phyloP scores from a whole-genome alignment of 371 early-diverging fungal species.

The Lichtheimia corymbifera region DNA sequence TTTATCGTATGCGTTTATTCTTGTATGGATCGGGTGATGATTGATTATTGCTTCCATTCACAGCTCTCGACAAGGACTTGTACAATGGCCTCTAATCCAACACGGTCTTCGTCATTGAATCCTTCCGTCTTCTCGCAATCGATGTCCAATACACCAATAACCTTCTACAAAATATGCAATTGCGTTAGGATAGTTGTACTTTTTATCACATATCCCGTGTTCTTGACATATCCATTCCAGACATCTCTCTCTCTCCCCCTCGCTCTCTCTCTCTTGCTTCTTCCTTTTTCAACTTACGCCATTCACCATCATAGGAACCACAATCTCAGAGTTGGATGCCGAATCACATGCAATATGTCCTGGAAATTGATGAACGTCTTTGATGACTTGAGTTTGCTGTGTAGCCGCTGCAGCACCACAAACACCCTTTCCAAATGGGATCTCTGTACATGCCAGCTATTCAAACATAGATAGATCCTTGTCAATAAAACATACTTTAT shows the following conservation, averaged over 20 bases:
- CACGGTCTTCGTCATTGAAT: slow-evolving; percentile 75
- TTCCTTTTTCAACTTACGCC: slow-evolving; percentile 29
- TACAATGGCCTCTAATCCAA: slow-evolving; percentile 73
- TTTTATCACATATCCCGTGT: too few relatives aligned
- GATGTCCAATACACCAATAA: slow-evolving; percentile 85
- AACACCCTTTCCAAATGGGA: slow-evolving; percentile 83
- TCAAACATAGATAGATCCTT: background rate
- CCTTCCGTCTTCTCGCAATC: slow-evolving; percentile 78
- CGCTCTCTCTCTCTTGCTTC: background rate
- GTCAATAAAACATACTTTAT: background rate
- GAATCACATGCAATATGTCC: slow-evolving; percentile 95
- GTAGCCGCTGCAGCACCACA: slow-evolving; percentile 81
- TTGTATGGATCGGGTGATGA: too few relatives aligned
- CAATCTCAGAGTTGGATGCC: slow-evolving; percentile 85
- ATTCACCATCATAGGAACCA: slow-evolving; percentile 77
- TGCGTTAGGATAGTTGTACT: background rate
- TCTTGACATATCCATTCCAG: too few relatives aligned
- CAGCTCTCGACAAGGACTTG: slow-evolving; percentile 62
- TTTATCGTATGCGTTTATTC: too few relatives aligned
- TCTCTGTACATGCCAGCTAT: slow-evolving; percentile 81
- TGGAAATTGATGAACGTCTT: slow-evolving; percentile 81
- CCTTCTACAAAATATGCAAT: slow-evolving; percentile 31
- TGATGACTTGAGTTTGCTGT: slow-evolving; percentile 60
- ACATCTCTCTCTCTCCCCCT: too few relatives aligned
- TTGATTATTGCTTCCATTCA: slow-evolving; percentile 45